phyloP scores from a whole-genome alignment of 2,329 filamentous ascomycete genomes.

The Calonectria pseudoreteaudii region DNA sequence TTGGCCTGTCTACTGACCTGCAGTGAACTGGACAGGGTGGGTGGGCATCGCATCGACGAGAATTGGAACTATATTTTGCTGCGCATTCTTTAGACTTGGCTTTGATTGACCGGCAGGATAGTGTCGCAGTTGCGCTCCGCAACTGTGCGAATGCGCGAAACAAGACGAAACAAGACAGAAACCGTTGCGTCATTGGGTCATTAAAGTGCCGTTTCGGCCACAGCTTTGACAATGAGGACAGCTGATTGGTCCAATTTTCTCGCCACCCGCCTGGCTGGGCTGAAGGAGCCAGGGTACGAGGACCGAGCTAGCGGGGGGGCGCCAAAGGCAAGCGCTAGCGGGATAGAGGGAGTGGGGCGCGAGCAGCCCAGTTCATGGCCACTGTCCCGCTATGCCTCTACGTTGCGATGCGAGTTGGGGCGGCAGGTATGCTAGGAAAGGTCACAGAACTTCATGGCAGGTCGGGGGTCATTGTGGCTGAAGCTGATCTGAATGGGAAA shows the following conservation, averaged over 20 bases:
- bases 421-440: not conserved
- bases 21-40: not conserved
- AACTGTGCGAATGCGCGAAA: not conserved
- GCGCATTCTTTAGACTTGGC: not conserved
- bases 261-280: not conserved
- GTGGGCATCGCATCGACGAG: not conserved
- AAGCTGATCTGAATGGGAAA: not conserved
- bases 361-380: not conserved
- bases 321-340: conserved; percentile 21
- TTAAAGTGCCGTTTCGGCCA: not conserved
- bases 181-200: not conserved
- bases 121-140: not conserved
- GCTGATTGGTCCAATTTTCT: not conserved
- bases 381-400: no score
- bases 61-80: not conserved
- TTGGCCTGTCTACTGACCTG: not conserved
- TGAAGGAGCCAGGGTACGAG: not conserved
- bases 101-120: not conserved
- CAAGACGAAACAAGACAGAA: not conserved
- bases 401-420: not conserved
- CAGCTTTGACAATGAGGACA: not conserved
- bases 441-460: not conserved
- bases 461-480: not conserved
- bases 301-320: conserved; percentile 18
- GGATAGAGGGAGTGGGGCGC: conserved; percentile 34